phyloP scores from a whole-genome alignment of 169 alveolate genomes.

The Plasmodium chabaudi region DNA sequence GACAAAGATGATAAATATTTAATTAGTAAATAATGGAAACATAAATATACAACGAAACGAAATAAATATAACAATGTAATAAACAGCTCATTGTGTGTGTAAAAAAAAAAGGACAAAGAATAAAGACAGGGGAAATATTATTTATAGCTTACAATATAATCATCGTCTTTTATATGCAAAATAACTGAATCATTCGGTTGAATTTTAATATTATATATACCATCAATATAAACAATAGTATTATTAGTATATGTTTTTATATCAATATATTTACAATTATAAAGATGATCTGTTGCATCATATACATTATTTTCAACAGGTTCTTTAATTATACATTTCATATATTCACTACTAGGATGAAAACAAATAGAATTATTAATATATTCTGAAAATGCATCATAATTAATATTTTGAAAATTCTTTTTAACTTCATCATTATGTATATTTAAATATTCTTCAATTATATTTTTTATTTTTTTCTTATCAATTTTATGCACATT shows the following conservation, averaged over 20 bases:
- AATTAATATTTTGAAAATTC: slow-evolving; percentile 68
- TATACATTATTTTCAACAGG: slow-evolving; percentile 76
- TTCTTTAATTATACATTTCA: slow-evolving; percentile 85
- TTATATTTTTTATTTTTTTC: slow-evolving; percentile 79
- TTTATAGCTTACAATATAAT: slow-evolving; percentile 47
- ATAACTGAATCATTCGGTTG: slow-evolving; percentile 63
- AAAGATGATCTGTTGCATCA: slow-evolving; percentile 58
- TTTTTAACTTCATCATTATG: slow-evolving; percentile 41
- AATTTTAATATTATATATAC: slow-evolving; percentile 62
- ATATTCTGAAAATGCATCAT: slow-evolving; percentile 76
- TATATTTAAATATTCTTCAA: slow-evolving; percentile 31
- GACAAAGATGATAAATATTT: no score
- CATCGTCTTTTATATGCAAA: slow-evolving; percentile 47
- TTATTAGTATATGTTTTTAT: slow-evolving; percentile 65
- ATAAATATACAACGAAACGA: no score
- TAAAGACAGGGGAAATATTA: not conserved
- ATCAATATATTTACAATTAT: slow-evolving; percentile 35
- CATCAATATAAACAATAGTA: slow-evolving; percentile 72
- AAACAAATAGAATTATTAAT: slow-evolving; percentile 79
- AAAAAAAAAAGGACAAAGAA: not conserved
- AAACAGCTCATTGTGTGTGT: no score
- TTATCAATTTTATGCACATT: slow-evolving; percentile 83
- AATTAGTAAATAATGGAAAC: no score
- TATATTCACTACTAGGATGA: slow-evolving; percentile 75
- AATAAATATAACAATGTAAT: no score